These are phyloP conservation scores for Mangifera indica DNA, from an alignment of 345 rosid genomes.

Conservation along the genomic window DNA sequence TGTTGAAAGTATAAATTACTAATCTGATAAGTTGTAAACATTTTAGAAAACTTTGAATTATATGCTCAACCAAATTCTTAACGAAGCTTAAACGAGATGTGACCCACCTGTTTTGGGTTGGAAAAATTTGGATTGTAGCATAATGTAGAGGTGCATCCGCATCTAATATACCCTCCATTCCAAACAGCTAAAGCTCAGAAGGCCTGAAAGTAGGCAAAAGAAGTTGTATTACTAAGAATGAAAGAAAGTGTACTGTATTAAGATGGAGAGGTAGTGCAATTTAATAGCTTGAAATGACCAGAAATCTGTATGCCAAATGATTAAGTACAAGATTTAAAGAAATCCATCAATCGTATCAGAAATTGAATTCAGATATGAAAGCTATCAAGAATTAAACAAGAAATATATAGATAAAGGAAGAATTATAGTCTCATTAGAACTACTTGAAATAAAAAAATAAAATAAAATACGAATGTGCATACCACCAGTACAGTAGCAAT, in stretches of 20 bases:
- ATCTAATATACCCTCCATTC: slow-evolving; percentile 44
- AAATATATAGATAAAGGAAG: not conserved
- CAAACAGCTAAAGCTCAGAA: slow-evolving; percentile 9
- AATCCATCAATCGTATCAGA: not conserved
- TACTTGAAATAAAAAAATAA: not conserved
- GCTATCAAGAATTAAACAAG: not conserved
- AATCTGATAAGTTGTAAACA: no score
- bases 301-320: not conserved
- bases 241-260: not conserved
- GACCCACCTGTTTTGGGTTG: slow-evolving; percentile 41
- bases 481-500: not conserved
- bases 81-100: not conserved
- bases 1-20: no score
- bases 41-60: not conserved
- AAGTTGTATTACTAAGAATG: not conserved
- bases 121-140: slow-evolving; percentile 53
- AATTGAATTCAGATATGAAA: not conserved
- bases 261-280: not conserved
- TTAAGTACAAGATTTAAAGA: no score
- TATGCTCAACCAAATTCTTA: not conserved
- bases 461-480: not conserved
- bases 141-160: slow-evolving; percentile 40
- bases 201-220: slow-evolving; percentile 12
- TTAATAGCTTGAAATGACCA: not conserved
- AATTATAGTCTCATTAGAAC: not conserved